Conservation (phyloP, 768 basidiomycete genomes). For the Hygrophorus pudorinus region DNA sequence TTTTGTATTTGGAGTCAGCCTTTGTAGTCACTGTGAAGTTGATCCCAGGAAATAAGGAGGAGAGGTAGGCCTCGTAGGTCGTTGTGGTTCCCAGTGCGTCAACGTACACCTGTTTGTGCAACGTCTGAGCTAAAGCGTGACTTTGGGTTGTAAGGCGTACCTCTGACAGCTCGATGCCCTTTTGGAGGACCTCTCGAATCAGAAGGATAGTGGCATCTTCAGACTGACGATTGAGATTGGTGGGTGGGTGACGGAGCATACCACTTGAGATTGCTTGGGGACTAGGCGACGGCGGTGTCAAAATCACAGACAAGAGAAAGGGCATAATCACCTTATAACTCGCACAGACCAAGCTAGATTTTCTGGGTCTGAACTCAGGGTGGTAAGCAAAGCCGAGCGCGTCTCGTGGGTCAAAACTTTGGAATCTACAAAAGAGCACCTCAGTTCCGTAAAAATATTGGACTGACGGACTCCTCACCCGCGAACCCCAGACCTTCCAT, state of each 20-base stretch:
- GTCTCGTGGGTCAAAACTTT: constrained; percentile 75
- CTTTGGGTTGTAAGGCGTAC: constrained; percentile 25
- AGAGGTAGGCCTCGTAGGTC: constrained; percentile 79
- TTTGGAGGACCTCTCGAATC: constrained; percentile 76
- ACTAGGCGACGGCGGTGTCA: constrained; percentile 25
- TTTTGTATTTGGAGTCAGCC: constrained; percentile 93
- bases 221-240: constrained; percentile 81
- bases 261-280: constrained; percentile 87
- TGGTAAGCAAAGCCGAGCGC: constrained; percentile 53
- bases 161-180: constrained; percentile 72
- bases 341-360: constrained; percentile 80
- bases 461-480: constrained; percentile 32
- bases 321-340: constrained; percentile 48
- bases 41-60: constrained; percentile 72
- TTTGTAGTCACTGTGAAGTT: constrained; percentile 84
- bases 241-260: constrained; percentile 79
- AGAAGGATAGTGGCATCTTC: constrained; percentile 85
- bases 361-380: constrained; percentile 56
- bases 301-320: not conserved
- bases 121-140: not conserved
- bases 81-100: constrained; percentile 87
- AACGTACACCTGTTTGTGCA: constrained; percentile 65
- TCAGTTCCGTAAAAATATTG: not conserved
- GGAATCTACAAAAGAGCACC: constrained; percentile 53
- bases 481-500: constrained; percentile 84